Base-by-base conservation (phyloP, 495 filamentous ascomycete genomes). In the Trichocladium uniseriatum region DNA sequence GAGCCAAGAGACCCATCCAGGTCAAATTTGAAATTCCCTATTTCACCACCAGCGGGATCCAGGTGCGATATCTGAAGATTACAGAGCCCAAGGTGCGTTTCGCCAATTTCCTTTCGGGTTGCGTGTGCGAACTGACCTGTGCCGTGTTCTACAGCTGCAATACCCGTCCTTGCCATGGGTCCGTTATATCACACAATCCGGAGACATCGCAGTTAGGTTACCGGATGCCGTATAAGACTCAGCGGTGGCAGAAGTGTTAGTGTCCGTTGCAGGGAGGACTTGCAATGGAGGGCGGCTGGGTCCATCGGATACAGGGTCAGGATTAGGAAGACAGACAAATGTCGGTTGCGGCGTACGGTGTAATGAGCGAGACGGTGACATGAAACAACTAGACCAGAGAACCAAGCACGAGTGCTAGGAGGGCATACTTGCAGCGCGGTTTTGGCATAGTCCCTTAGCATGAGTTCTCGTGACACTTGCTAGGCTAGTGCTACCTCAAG, bases 21-120 rank as follows among this genome's bases (percentile, higher is more conserved):
- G 92, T 99, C 71, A 99, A 97, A 70, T 99, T 97, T 66, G 94
- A 99, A 75, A 97, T 97, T 65, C 94, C 94, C 24, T 99, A 99
- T 67, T 99, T 99, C 65, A 99, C 92, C 7, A 99, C 92, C 4
- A 92, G 86, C 66, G 92, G 92, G 28, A 99, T 99, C 61, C 92
- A 97, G 67, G 94, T 97, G 54, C 81, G 92, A 49, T 99, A 99
- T 64, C 66, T 99, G 69, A 99, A 99, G 79, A 99, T 99, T 59
- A 97, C 94, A 49, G 92, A 99, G 69, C 94, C 92, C 5, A 99
- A 99, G 89, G 89, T 95, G 75, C 57, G 78, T 75, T 16, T 34
- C 39, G 9, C 24, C 18, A 31, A 8, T 45, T 10, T 27, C n/a
- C 9, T 15, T 35, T 9, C 32, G 16, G 37, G 2, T 27, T 16